phyloP scores from a whole-genome alignment of 164 flowering plant species.

The Hamamelis virginiana region DNA sequence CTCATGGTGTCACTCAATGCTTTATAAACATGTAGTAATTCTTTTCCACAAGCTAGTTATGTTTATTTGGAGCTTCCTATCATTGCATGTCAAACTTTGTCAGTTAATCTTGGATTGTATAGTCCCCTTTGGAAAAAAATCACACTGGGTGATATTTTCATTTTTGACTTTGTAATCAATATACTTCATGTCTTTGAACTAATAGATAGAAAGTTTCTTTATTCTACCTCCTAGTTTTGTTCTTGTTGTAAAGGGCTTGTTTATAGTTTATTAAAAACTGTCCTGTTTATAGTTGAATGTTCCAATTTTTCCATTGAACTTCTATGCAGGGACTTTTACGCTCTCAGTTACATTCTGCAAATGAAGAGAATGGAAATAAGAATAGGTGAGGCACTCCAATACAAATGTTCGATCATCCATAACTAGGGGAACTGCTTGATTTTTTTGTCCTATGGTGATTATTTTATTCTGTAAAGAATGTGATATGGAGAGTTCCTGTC shows the following conservation, averaged over 20 bases:
- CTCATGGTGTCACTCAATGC: too few species aligned
- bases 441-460: not conserved
- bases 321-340: constrained; percentile 70
- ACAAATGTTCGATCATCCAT: not conserved
- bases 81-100: too few species aligned
- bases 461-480: not conserved
- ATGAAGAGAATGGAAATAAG: constrained; percentile 71
- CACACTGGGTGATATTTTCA: too few species aligned
- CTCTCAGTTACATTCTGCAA: constrained; percentile 77
- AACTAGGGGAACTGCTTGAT: not conserved
- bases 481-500: not conserved
- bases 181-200: too few species aligned
- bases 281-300: too few species aligned
- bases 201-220: not conserved
- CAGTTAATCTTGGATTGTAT: too few species aligned
- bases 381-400: constrained; percentile 45
- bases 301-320: not conserved
- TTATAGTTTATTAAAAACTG: too few species aligned
- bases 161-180: too few species aligned
- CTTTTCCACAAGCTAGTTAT: too few species aligned
- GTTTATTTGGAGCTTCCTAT: too few species aligned
- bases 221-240: not conserved
- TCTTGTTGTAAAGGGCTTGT: not conserved
- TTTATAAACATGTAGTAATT: too few species aligned
- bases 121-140: too few species aligned